phyloP scores from a whole-genome alignment of 306 rosid genomes.

The Arachis hypogaea region DNA sequence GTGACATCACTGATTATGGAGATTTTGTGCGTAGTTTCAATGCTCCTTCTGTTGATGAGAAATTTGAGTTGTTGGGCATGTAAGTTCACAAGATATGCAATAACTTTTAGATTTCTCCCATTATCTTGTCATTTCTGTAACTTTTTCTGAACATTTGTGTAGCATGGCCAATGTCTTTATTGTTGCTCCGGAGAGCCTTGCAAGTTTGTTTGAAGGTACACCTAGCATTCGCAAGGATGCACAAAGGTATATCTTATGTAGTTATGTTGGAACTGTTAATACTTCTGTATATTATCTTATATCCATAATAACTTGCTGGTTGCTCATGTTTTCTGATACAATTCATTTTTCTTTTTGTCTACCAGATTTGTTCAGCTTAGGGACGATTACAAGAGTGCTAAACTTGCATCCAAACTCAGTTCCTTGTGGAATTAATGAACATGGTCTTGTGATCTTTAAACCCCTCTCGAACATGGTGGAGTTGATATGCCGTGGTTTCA shows the following conservation, averaged over 20 bases:
- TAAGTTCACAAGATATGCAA: constrained; percentile 49
- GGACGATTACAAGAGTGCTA: constrained; percentile 97
- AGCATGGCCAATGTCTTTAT: constrained; percentile 98
- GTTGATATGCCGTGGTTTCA: background rate
- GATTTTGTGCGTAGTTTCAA: constrained; percentile 95
- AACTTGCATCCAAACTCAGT: constrained; percentile 82
- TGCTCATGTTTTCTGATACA: constrained; percentile 36
- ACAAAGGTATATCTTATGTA: constrained; percentile 66
- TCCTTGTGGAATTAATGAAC: constrained; percentile 72
- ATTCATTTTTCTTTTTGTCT: constrained; percentile 34
- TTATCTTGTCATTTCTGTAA: background rate
- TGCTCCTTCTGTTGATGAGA: constrained; percentile 86
- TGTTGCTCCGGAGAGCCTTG: constrained; percentile 98
- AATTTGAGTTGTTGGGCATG: constrained; percentile 97
- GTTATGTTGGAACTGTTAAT: background rate
- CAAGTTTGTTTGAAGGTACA: constrained; percentile 90
- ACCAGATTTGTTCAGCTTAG: constrained; percentile 88
- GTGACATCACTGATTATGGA: constrained; percentile 98
- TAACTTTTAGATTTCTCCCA: constrained; percentile 13
- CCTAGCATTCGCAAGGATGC: constrained; percentile 98
- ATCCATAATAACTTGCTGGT: background rate
- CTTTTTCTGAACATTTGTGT: constrained; percentile 45
- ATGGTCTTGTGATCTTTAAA: constrained; percentile 29
- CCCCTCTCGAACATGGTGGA: constrained; percentile 10
- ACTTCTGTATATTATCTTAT: constrained; percentile 8